phyloP scores from a whole-genome alignment of 805 yeast genomes.

The Lachancea kluyveri region DNA sequence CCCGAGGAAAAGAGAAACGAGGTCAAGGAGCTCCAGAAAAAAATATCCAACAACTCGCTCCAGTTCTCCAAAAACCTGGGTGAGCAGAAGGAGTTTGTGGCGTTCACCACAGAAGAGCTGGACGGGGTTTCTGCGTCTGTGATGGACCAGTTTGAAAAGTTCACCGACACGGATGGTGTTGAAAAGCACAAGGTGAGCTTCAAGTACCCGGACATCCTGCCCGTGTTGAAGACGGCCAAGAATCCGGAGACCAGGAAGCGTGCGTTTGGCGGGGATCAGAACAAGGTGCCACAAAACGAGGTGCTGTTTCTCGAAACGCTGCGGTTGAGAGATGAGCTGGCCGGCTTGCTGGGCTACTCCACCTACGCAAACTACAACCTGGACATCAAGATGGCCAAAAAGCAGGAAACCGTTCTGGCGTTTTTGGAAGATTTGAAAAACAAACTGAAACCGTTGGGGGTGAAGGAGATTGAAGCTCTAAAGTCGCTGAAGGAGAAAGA shows the following conservation, averaged over 20 bases:
- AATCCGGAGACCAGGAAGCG: conserved; percentile 56
- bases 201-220: conserved; percentile 75
- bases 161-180: conserved; percentile 34
- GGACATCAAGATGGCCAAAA: conserved; percentile 79
- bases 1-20: conserved; percentile 47
- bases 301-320: conserved; percentile 55
- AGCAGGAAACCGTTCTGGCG: conserved; percentile 47
- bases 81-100: conserved; percentile 57
- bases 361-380: conserved; percentile 65
- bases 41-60: conserved; percentile 50
- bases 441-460: conserved; percentile 56
- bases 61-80: conserved; percentile 61
- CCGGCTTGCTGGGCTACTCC: conserved; percentile 57
- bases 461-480: conserved; percentile 44
- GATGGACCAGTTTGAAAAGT: conserved; percentile 48
- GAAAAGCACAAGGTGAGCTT: conserved; percentile 57
- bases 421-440: conserved; percentile 58
- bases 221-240: conserved; percentile 69
- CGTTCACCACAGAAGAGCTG: conserved; percentile 59
- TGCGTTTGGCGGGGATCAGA: conserved; percentile 63
- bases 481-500: conserved; percentile 49
- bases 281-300: conserved; percentile 60
- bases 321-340: conserved; percentile 53
- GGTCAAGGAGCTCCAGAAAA: conserved; percentile 52
- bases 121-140: conserved; percentile 68